Evolutionary conservation across 768 basidiomycete genomes (phyloP), one percentile per base, ranked within the genome.

Genomic region (Russula sp.): DNA sequence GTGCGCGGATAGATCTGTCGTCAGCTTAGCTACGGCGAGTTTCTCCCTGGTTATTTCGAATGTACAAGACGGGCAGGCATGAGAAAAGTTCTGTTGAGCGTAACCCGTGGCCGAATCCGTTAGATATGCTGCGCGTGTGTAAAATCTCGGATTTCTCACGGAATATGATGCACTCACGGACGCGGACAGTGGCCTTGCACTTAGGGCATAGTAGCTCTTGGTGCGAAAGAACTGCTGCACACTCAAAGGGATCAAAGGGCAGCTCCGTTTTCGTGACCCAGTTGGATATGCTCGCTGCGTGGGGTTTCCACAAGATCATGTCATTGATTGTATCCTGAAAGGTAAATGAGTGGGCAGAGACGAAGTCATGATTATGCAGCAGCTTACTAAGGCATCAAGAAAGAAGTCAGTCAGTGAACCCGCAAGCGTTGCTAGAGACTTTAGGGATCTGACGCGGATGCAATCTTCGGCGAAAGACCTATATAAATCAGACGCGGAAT

Each of bases 71-170:
- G 66, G 64, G 63, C 84, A 85, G 45, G 35, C 27, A 0, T 66
- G 54, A 4, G 39, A 68, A 61, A 84, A 84, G 0, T 68, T 70
- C 22, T 71, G 70, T 62, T 84, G 82, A 0, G 79, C 69, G 57
- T 83, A 85, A 0, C 84, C 84, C 0, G 75, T 77, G 0, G 78
- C 80, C 0, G 70, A 63, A 6, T 67, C 68, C 5, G 71, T 78
- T 58, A 79, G 64, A 42, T 78, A 78, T 1, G 76, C 83, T 84
- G 37, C 44, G 11, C 2, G 14, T 45, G 18, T 22, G 27, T 45
- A 47, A 54, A 32, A 16, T 22, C n/a, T 68, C 73, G 59, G 45
- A 27, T 11, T 1, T 47, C 60, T 13, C 9, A 14, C 18, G 4
- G 16, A 16, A 31, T 34, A 20, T 42, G 40, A 22, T n/a, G 3